Evolutionary conservation across 176 grass and related monocot genomes (phyloP), one percentile per base, ranked within the genome.

Genomic region (Dactylis glomerata): DNA sequence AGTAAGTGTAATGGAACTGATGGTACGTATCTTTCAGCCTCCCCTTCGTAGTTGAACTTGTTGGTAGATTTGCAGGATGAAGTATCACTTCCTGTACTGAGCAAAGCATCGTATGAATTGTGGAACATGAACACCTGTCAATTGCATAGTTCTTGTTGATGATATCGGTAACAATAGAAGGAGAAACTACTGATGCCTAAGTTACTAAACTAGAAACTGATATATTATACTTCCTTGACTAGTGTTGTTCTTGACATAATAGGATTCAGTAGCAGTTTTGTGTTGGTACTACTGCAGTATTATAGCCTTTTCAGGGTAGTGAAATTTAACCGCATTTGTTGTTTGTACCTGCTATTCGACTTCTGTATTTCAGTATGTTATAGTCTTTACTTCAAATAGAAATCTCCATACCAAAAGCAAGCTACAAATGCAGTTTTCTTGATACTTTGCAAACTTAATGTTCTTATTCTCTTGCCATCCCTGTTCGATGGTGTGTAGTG

Each of bases 1-100:
- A 59, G 17, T 58, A 75, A 83, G 28, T 75, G 3, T 24, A 75
- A 83, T 59, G 38, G 54, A 19, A 75, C 10, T 62, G 68, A 58
- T 14, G 81, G 81, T 75, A 49, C 0, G 40, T 75, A 49, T 44
- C 41, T 59, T 82, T 55, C 46, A 55, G 46, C 64, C 46, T 75
- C 7, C 17, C 40, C 8, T 83, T 63, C 24, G 10, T 45, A 36
- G 6, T 73, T 33, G 45, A 83, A 46, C 27, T 19, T 34, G 8
- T 34, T 17, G 22, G 37, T 74, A 11, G 51, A 15, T 73, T 31
- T 36, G 22, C n/a, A 57, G 5, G 8, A 33, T 83, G 36, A 73
- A 26, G 20, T 59, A 23, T 62, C 36, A 82, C 67, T 46, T 73
- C 36, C 37, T 83, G 61, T 61, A 49, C 36, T 62, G 34, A 56